A percentile compares a stretch with the other conserved stretches of the same genome.
These are phyloP conservation scores for Suhomyces taliae DNA, from an alignment of 1,139 yeast genomes.

Conservation along the genomic window DNA sequence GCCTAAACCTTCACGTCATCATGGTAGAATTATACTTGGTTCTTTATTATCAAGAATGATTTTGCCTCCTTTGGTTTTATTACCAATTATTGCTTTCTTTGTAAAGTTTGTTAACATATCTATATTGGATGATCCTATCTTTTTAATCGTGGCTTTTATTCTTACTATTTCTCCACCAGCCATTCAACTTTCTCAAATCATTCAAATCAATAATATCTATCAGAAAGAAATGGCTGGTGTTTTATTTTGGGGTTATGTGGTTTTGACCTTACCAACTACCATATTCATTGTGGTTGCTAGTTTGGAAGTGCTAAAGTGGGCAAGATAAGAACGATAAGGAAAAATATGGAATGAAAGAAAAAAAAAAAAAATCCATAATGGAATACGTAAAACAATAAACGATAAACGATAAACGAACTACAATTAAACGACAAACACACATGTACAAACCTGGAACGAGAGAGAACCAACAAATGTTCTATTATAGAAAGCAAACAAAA, in stretches of 20 bases:
- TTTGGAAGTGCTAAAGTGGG: conserved; percentile 63
- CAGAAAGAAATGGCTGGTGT: conserved; percentile 86
- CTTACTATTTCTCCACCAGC: conserved; percentile 84
- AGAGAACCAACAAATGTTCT: too few species aligned
- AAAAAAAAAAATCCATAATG: too few species aligned
- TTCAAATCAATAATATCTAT: conserved; percentile 72
- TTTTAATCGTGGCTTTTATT: conserved; percentile 71
- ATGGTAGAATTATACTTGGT: conserved; percentile 60
- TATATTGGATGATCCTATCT: conserved; percentile 81
- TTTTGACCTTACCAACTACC: conserved; percentile 76
- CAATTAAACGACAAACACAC: too few species aligned
- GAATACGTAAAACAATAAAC: too few species aligned
- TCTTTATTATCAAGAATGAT: conserved; percentile 76
- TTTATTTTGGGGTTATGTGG: conserved; percentile 83
- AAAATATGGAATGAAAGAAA: too few species aligned
- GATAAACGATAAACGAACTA: too few species aligned
- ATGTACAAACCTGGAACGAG: too few species aligned
- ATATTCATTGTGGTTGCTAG: conserved; percentile 69
- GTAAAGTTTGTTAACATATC: conserved; percentile 68
- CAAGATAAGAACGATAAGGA: conserved; percentile 11
- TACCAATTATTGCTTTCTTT: conserved; percentile 66
- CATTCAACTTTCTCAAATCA: conserved; percentile 78
- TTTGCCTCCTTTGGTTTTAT: conserved; percentile 63
- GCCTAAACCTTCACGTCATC: conserved; percentile 62
- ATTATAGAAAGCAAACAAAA: too few species aligned